Percentiles rank a stretch among this genome's conserved stretches.
phyloP scores from a whole-genome alignment of 1,284 basidiomycete species.

The Gomphus sp. region DNA sequence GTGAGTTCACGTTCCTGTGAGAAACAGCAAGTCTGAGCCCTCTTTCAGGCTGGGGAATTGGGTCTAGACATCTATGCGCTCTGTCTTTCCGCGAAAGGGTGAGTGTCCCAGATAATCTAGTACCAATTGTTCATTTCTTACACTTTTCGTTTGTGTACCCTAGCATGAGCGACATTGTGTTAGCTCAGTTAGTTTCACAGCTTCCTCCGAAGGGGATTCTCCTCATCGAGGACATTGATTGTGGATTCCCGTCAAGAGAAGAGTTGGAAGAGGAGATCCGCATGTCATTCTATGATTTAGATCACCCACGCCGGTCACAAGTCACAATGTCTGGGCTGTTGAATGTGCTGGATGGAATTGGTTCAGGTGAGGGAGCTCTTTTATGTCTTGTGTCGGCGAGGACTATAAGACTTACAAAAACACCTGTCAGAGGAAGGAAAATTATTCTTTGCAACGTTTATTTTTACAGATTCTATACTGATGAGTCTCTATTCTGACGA shows the following conservation, averaged over 20 bases:
- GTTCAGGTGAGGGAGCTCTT: conserved; percentile 11
- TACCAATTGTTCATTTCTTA: background rate
- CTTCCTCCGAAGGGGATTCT: conserved; percentile 43
- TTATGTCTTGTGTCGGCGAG: background rate
- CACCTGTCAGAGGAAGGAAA: conserved; percentile 31
- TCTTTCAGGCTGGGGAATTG: conserved; percentile 37
- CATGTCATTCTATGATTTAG: background rate
- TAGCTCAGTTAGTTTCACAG: conserved; percentile 33
- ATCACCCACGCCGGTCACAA: conserved; percentile 4
- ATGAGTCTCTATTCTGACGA: background rate
- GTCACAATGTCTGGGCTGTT: conserved; percentile 40
- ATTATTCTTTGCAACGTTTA: conserved; percentile 44
- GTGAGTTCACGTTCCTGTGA: background rate
- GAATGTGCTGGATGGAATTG: conserved; percentile 47
- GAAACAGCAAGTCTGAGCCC: background rate
- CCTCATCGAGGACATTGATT: conserved; percentile 48
- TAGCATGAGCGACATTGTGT: conserved; percentile 40
- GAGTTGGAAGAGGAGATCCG: conserved; percentile 17
- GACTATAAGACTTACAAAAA: background rate
- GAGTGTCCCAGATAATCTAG: background rate
- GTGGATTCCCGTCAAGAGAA: conserved; percentile 37
- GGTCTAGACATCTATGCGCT: conserved; percentile 50
- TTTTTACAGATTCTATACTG: conserved; percentile 4
- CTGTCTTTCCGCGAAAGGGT: conserved; percentile 36
- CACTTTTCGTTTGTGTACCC: background rate